A percentile compares a stretch with the other conserved stretches of the same genome.
Evolutionary conservation across 1,284 basidiomycete genomes (phyloP).

Genomic region (Grifola frondosa): DNA sequence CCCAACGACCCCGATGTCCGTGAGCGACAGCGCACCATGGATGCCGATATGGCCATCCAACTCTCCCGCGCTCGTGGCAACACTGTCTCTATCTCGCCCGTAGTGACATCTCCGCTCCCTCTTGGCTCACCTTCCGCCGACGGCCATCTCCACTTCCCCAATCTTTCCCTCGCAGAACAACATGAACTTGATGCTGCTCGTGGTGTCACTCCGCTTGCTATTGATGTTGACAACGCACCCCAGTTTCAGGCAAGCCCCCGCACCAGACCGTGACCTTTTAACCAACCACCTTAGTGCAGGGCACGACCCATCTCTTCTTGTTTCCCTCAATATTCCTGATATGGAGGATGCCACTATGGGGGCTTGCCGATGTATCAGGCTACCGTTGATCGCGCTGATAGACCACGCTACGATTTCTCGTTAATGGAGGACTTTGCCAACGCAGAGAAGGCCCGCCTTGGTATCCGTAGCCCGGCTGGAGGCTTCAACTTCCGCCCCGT

Average conservation of each 20-base stretch:
- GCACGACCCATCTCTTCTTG: conserved; percentile 51
- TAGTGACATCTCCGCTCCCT: conserved; percentile 23
- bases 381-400: conserved; percentile 39
- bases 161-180: conserved; percentile 45
- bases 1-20: conserved; percentile 66
- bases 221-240: conserved; percentile 15
- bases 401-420: conserved; percentile 66
- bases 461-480: conserved; percentile 43
- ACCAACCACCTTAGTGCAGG: conserved; percentile 40
- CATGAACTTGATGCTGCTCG: conserved; percentile 45
- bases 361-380: conserved; percentile 65
- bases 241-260: conserved; percentile 29
- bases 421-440: conserved; percentile 80
- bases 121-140: conserved; percentile 20
- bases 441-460: conserved; percentile 64
- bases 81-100: conserved; percentile 44
- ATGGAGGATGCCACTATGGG: conserved; percentile 35
- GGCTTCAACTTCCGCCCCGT: conserved; percentile 17
- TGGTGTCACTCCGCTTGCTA: conserved; percentile 19
- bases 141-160: conserved; percentile 33
- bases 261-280: conserved; percentile 27
- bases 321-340: conserved; percentile 28
- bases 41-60: conserved; percentile 83
- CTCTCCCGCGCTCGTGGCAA: conserved; percentile 73
- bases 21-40: conserved; percentile 82